phyloP scores from a whole-genome alignment of 1,139 yeast species.

The Kurtzmaniella quercitrusa region DNA sequence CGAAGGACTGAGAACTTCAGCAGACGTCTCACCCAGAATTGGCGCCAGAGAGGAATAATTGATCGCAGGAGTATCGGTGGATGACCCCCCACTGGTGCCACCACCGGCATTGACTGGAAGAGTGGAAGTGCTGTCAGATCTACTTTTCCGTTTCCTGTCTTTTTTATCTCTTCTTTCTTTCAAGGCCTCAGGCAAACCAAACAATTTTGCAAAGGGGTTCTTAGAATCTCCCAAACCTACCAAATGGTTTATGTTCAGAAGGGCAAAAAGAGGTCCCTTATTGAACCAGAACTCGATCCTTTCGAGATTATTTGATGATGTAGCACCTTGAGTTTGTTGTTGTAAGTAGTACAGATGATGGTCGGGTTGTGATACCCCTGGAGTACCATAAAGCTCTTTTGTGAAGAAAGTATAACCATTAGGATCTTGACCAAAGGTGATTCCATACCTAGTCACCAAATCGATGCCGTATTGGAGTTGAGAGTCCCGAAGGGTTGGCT shows the following conservation, averaged over 20 bases:
- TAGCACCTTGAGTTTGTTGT: constrained; percentile 7
- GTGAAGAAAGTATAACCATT: constrained; percentile 65
- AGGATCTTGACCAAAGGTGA: constrained; percentile 65
- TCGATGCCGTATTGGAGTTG: constrained; percentile 54
- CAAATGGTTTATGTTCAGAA: constrained; percentile 67
- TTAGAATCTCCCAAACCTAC: constrained; percentile 73
- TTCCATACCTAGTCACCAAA: constrained; percentile 63
- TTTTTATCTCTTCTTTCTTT: constrained; percentile 69
- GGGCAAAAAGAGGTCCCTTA: constrained; percentile 69
- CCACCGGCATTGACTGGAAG: constrained; percentile 17
- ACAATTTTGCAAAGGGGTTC: constrained; percentile 71
- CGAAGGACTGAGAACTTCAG: constrained; percentile 40
- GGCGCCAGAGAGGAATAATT: neutral
- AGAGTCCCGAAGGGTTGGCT: constrained; percentile 28
- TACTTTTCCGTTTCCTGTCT: constrained; percentile 55
- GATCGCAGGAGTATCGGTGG: constrained; percentile 24
- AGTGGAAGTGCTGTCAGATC: constrained; percentile 17
- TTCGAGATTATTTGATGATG: constrained; percentile 39
- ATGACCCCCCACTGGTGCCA: constrained; percentile 11
- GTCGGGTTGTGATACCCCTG: constrained; percentile 25
- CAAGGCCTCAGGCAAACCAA: constrained; percentile 65
- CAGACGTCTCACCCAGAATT: constrained; percentile 15
- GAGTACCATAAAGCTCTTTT: constrained; percentile 40
- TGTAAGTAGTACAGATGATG: constrained; percentile 32
- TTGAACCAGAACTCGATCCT: constrained; percentile 71